Percentiles rank a stretch among this genome's conserved stretches.
Evolutionary conservation across 2,329 filamentous ascomycete species (phyloP).

Genomic region (Alternaria longipes): DNA sequence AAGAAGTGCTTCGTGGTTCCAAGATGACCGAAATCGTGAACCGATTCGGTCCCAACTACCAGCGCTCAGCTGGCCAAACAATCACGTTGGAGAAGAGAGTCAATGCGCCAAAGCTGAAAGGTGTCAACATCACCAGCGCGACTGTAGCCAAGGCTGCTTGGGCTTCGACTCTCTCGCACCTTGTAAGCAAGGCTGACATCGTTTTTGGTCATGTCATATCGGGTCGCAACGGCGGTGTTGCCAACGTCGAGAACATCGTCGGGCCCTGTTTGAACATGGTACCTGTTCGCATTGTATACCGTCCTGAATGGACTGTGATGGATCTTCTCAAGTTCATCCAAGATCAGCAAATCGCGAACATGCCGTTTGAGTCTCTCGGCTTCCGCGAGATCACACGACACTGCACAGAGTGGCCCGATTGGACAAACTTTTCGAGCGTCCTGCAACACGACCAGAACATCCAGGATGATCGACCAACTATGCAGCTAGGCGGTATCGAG

Average conservation of each 20-base stretch:
- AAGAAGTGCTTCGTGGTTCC: constrained; percentile 41
- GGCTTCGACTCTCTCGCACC: constrained; percentile 52
- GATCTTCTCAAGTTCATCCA: constrained; percentile 54
- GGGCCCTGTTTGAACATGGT: constrained; percentile 57
- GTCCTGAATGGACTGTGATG: constrained; percentile 46
- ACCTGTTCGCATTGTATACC: constrained; percentile 52
- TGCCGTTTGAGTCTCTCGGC: constrained; percentile 47
- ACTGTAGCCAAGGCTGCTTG: constrained; percentile 60
- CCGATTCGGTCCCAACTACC: constrained; percentile 45
- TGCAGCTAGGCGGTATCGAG: constrained; percentile 56
- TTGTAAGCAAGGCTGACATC: constrained; percentile 51
- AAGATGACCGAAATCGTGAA: constrained; percentile 49
- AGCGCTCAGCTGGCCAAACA: constrained; percentile 41
- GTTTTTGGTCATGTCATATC: constrained; percentile 56
- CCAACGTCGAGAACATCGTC: constrained; percentile 51
- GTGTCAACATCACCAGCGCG: constrained; percentile 51
- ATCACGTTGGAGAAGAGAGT: constrained; percentile 40
- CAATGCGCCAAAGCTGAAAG: constrained; percentile 30
- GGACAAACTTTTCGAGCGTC: constrained; percentile 48
- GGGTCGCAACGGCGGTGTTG: constrained; percentile 51
- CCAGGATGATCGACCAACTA: constrained; percentile 53
- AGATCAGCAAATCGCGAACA: constrained; percentile 55
- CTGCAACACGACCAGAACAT: constrained; percentile 48
- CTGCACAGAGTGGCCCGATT: constrained; percentile 50
- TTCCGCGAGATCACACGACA: constrained; percentile 47